phyloP scores from a whole-genome alignment of 2,329 filamentous ascomycete genomes.

The Epichloe aotearoae region DNA sequence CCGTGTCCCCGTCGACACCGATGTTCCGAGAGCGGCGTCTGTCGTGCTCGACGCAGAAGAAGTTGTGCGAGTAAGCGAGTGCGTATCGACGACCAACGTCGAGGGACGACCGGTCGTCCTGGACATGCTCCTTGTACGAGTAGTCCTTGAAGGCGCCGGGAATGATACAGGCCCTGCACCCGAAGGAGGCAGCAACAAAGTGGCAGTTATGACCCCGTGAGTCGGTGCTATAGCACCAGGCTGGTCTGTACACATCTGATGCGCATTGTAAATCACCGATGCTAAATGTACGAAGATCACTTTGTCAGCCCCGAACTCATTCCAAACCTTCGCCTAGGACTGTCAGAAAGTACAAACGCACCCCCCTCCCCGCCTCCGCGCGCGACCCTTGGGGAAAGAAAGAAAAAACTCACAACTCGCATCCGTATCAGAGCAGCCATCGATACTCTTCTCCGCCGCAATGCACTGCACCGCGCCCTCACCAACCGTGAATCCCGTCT shows the following conservation, averaged over 20 bases:
- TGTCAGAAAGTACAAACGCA: too few species aligned
- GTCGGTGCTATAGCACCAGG: slow-evolving; percentile 40
- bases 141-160: slow-evolving; percentile 10
- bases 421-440: slow-evolving; percentile 37
- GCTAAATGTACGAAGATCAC: slow-evolving; percentile 17
- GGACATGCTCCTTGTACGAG: background rate
- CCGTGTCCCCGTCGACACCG: slow-evolving; percentile 1
- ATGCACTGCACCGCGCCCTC: slow-evolving; percentile 59
- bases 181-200: slow-evolving; percentile 27
- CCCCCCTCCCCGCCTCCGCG: too few species aligned
- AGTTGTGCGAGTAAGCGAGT: background rate
- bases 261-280: slow-evolving; percentile 33
- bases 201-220: slow-evolving; percentile 44
- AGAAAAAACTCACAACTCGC: slow-evolving; percentile 17
- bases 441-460: slow-evolving; percentile 34
- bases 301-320: background rate
- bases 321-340: background rate
- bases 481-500: slow-evolving; percentile 53
- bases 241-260: slow-evolving; percentile 43
- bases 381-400: too few species aligned
- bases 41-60: background rate
- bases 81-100: slow-evolving; percentile 6
- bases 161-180: slow-evolving; percentile 16
- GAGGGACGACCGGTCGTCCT: slow-evolving; percentile 2
- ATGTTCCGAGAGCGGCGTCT: slow-evolving; percentile 1